phyloP scores from a whole-genome alignment of 129 eudicot species.

The Apium graveolens region DNA sequence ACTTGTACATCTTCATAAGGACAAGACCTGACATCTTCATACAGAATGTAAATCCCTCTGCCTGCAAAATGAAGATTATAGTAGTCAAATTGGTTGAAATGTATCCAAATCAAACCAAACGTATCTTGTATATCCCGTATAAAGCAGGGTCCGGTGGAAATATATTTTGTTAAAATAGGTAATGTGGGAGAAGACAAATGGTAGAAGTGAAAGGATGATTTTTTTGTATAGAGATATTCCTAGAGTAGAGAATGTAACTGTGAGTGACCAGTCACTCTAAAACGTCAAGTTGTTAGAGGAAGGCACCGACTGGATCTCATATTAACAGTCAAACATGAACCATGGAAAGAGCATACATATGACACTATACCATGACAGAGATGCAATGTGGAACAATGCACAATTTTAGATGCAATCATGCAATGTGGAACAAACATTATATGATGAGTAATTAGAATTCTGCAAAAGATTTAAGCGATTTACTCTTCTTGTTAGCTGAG shows the following conservation, averaged over 20 bases:
- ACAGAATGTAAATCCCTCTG: conserved; percentile 85
- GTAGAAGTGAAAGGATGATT: neutral
- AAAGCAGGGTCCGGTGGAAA: no score
- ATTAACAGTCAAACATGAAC: no score
- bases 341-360: no score
- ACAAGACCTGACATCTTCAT: conserved; percentile 97
- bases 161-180: neutral
- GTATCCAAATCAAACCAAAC: no score
- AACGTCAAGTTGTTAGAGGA: no score
- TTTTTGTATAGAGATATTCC: neutral
- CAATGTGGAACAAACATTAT: no score
- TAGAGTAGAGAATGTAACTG: neutral
- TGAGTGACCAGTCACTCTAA: no score
- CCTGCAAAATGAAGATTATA: conserved; percentile 28
- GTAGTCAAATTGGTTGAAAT: neutral
- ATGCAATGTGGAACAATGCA: no score
- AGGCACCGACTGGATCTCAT: no score
- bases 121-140: no score
- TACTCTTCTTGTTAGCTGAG: conserved; percentile 73
- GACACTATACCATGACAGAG: no score
- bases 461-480: neutral
- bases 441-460: neutral
- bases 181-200: neutral
- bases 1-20: conserved; percentile 92
- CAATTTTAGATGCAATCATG: no score